A percentile compares a stretch with the other conserved stretches of the same genome.
Conservation (phyloP, 306 rosid species). For the Morella rubra region DNA sequence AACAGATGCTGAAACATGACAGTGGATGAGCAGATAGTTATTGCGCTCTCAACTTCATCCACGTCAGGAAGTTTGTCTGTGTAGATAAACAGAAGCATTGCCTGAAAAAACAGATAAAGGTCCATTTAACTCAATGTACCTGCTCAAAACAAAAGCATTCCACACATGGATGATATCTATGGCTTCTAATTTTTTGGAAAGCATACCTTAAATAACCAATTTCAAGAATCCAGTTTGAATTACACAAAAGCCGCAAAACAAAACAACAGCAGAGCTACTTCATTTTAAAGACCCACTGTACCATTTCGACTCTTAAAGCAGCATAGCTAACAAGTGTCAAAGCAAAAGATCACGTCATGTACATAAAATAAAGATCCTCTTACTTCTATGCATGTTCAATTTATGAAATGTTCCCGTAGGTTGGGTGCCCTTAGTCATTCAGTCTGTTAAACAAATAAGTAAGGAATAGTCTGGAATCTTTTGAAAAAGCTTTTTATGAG, state of each 20-base stretch:
- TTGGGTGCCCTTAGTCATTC: too few species aligned
- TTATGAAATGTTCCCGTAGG: too few species aligned
- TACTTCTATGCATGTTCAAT: neutral
- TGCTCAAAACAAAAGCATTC: conserved; percentile 16
- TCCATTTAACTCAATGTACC: conserved; percentile 8
- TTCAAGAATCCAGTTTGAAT: neutral
- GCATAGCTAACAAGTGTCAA: neutral
- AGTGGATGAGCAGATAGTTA: conserved; percentile 50
- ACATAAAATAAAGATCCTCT: neutral
- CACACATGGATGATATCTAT: neutral
- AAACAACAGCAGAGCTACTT: neutral
- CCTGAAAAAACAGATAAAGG: conserved; percentile 45
- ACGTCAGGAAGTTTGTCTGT: conserved; percentile 63
- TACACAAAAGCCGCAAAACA: neutral
- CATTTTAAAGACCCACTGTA: neutral
- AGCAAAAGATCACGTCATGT: neutral
- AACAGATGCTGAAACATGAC: conserved; percentile 86
- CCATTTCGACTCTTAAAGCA: neutral
- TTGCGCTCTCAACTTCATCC: conserved; percentile 58
- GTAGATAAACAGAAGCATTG: conserved; percentile 79
- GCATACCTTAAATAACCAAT: neutral
- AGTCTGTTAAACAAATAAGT: too few species aligned
- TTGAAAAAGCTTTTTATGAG: neutral
- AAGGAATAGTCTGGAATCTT: neutral
- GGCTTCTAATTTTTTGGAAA: conserved; percentile 15